phyloP scores from a whole-genome alignment of 768 basidiomycete genomes.

The Gymnopilus dilepis region DNA sequence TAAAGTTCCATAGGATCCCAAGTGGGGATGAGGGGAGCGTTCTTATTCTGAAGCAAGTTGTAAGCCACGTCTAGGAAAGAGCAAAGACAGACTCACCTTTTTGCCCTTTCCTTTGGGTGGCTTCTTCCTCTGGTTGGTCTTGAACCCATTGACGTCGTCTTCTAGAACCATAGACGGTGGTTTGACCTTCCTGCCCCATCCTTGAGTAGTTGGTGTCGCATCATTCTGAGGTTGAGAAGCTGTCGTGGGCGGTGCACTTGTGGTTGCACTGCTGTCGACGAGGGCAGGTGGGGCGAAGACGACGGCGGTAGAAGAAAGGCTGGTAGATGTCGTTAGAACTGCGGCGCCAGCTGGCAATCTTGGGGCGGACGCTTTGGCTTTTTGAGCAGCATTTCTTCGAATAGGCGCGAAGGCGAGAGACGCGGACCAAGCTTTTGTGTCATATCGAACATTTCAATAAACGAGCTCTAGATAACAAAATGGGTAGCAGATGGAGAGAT shows the following conservation, averaged over 20 bases:
- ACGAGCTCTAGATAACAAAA: conserved; percentile 52
- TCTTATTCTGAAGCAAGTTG: conserved; percentile 56
- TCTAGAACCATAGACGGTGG: conserved; percentile 91
- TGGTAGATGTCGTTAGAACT: conserved; percentile 42
- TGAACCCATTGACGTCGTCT: conserved; percentile 88
- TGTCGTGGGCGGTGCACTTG: conserved; percentile 17
- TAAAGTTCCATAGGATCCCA: conserved; percentile 87
- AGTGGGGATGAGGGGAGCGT: conserved; percentile 50
- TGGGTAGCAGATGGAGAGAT: conserved; percentile 57
- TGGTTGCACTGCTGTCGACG: conserved; percentile 41
- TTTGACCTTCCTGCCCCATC: conserved; percentile 90
- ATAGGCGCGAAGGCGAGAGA: conserved; percentile 89
- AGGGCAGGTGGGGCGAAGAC: conserved; percentile 74
- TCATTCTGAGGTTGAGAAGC: conserved; percentile 6
- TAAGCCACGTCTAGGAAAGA: neutral
- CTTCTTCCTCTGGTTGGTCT: conserved; percentile 58
- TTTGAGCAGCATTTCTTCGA: conserved; percentile 61
- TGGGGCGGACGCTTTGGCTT: conserved; percentile 57
- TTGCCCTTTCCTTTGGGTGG: conserved; percentile 63
- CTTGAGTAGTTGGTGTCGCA: conserved; percentile 48
- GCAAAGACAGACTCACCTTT: conserved; percentile 50
- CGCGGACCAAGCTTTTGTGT: conserved; percentile 81
- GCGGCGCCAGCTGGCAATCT: conserved; percentile 70
- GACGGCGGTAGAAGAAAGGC: conserved; percentile 62
- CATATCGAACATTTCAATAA: conserved; percentile 60